Percentiles rank a stretch among this genome's conserved stretches.
Evolutionary conservation across 495 filamentous ascomycete genomes (phyloP).

Genomic region (Penicillium samsonianum): DNA sequence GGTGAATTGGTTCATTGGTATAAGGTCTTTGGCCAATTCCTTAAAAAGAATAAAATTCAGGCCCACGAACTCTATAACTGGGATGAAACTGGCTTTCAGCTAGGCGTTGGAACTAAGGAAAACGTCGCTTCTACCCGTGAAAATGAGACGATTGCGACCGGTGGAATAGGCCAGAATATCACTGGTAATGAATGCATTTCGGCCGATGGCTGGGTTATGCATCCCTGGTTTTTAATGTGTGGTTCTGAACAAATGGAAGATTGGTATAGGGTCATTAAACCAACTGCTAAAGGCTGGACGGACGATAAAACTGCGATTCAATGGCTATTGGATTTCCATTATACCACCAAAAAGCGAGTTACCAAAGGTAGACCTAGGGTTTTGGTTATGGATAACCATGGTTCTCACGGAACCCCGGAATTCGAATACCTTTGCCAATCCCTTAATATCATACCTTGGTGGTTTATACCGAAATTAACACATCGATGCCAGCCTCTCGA

Average conservation of each 20-base stretch:
- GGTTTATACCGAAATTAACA: background rate
- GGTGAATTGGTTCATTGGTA: too few relatives aligned
- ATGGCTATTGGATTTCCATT: slow-evolving; percentile 1
- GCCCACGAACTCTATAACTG: too few relatives aligned
- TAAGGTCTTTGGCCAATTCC: too few relatives aligned
- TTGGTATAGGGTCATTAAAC: too few relatives aligned
- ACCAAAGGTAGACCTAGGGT: background rate
- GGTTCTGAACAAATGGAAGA: slow-evolving; percentile 1
- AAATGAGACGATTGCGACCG: too few relatives aligned
- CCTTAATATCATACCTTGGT: background rate
- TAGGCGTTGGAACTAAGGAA: too few relatives aligned
- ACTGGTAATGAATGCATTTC: background rate
- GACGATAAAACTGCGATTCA: background rate
- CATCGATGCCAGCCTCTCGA: too few relatives aligned
- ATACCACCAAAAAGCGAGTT: background rate
- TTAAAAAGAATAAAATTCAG: too few relatives aligned
- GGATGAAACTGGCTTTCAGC: too few relatives aligned
- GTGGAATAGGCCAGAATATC: too few relatives aligned
- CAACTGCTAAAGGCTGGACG: slow-evolving; percentile 2
- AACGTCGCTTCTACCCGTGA: too few relatives aligned
- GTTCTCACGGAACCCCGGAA: background rate
- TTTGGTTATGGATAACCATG: background rate
- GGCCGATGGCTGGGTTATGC: slow-evolving; percentile 1
- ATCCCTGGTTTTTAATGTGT: background rate
- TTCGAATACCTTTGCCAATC: background rate